phyloP scores from a whole-genome alignment of 2,329 filamentous ascomycete genomes.

The Botrytis byssoidea region DNA sequence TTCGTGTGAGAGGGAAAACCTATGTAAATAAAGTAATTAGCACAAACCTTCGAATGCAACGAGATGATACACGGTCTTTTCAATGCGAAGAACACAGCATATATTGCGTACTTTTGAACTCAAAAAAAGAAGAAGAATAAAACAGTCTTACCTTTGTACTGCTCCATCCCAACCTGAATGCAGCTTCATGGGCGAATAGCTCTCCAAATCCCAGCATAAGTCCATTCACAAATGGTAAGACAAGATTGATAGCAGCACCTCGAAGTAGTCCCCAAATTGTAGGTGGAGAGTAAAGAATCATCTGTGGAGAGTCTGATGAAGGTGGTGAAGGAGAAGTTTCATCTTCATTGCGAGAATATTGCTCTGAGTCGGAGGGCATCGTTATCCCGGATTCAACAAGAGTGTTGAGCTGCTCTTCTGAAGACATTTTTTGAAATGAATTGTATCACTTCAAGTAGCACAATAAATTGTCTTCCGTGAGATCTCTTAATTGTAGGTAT shows the following conservation, averaged over 20 bases:
- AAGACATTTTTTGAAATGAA: constrained; percentile 48
- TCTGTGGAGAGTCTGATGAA: constrained; percentile 59
- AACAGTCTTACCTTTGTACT: constrained; percentile 72
- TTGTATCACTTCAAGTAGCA: not conserved
- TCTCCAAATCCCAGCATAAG: constrained; percentile 98
- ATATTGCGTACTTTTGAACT: not conserved
- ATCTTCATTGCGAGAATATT: constrained; percentile 68
- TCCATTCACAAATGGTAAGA: constrained; percentile 94
- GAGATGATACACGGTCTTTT: not conserved
- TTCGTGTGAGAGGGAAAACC: constrained; percentile 40
- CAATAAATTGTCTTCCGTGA: not conserved
- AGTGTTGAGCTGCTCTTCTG: constrained; percentile 50
- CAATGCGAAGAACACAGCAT: not conserved
- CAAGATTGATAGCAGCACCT: constrained; percentile 90
- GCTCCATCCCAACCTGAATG: constrained; percentile 89
- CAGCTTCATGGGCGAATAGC: constrained; percentile 92
- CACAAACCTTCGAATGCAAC: not conserved
- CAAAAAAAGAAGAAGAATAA: too few relatives aligned
- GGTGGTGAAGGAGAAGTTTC: constrained; percentile 60
- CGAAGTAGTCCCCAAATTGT: constrained; percentile 82
- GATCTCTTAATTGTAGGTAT: not conserved
- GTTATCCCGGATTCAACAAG: constrained; percentile 73
- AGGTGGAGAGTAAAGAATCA: constrained; percentile 86
- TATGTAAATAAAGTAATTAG: constrained; percentile 21
- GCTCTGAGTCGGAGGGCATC: constrained; percentile 79